phyloP scores from a whole-genome alignment of 345 rosid genomes.

The Luvunga scandens region DNA sequence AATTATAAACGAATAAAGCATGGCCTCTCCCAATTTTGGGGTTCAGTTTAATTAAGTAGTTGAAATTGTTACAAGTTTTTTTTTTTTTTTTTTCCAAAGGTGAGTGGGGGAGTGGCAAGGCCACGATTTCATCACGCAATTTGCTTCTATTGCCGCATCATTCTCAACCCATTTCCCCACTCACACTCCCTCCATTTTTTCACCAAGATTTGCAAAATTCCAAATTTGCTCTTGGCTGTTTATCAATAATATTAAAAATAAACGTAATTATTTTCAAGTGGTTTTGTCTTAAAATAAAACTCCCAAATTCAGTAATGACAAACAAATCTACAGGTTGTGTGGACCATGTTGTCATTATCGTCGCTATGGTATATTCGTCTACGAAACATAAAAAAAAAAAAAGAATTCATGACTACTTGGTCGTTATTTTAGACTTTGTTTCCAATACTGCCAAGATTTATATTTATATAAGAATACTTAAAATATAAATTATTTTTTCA shows the following conservation, averaged over 20 bases:
- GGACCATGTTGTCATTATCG: background rate
- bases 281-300: too few species aligned
- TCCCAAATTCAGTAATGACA: too few species aligned
- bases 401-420: background rate
- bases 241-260: too few species aligned
- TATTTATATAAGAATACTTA: background rate
- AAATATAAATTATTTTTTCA: background rate
- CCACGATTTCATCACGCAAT: constrained; percentile 13
- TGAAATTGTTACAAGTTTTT: background rate
- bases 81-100: background rate
- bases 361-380: background rate
- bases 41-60: background rate
- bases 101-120: background rate
- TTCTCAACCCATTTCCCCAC: background rate
- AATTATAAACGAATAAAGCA: background rate
- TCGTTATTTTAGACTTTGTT: background rate
- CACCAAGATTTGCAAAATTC: background rate
- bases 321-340: too few species aligned
- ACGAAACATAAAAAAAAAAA: background rate
- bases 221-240: background rate
- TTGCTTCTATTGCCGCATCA: background rate
- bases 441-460: background rate
- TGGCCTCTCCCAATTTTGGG: background rate
- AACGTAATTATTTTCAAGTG: too few species aligned
- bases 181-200: background rate